Conservation (phyloP, 257 asterid species). For the Linaria vulgaris region DNA sequence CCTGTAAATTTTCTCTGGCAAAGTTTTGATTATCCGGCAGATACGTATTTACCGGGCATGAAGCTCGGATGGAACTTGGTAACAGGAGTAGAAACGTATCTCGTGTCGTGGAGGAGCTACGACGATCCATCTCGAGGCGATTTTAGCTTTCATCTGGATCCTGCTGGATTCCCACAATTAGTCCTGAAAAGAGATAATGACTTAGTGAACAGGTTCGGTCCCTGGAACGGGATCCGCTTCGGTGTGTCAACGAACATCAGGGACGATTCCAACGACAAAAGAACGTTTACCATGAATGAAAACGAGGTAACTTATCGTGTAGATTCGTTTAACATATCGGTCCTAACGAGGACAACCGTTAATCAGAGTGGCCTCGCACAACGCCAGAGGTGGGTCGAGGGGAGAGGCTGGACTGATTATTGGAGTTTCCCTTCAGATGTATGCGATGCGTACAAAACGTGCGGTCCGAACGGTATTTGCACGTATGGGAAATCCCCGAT, state of each 20-base stretch:
- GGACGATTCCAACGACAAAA: neutral
- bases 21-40: conserved; percentile 44
- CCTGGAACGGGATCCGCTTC: conserved; percentile 43
- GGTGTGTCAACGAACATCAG: conserved; percentile 31
- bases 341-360: conserved; percentile 14
- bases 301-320: conserved; percentile 19
- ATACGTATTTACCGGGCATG: conserved; percentile 43
- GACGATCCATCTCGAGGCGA: conserved; percentile 46
- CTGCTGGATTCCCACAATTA: conserved; percentile 34
- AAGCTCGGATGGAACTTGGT: conserved; percentile 32
- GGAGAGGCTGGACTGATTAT: conserved; percentile 31
- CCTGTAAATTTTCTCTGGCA: too few relatives aligned
- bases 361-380: conserved; percentile 19
- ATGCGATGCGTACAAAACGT: conserved; percentile 41
- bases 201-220: conserved; percentile 27
- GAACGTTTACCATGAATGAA: conserved; percentile 23
- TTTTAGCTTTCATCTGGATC: conserved; percentile 24
- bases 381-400: conserved; percentile 32
- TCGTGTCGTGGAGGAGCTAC: conserved; percentile 39
- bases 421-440: conserved; percentile 24
- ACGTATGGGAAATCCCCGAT: conserved; percentile 20
- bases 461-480: too few relatives aligned
- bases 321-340: conserved; percentile 11
- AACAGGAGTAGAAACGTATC: conserved; percentile 29
- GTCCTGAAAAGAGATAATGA: neutral